Evolutionary conservation across 306 rosid species (phyloP), one percentile per base, ranked within the genome.

Genomic region (Abrus precatorius): DNA sequence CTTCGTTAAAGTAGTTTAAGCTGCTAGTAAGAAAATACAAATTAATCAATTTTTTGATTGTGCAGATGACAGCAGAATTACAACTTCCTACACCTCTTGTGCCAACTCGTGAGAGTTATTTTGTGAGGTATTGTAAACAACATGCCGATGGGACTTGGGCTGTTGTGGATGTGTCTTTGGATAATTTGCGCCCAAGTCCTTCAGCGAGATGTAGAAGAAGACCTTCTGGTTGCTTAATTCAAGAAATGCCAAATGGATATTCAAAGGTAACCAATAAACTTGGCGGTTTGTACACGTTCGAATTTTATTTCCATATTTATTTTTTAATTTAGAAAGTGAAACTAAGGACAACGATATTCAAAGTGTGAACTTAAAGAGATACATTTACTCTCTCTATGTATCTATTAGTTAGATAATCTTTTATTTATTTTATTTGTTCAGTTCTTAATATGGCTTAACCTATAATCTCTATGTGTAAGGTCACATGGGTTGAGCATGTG

Each of bases 181-280:
- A 96, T 64, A 89, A 88, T 69, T 71, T 93, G 61, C 91, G 98
- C 33, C 95, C 94, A 7, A 80, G 84, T 44, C 90, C 97, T 20
- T 77, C 86, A 1, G 81, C 84, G 0, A 84, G 90, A 80, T 89
- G 93, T 45, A 86, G 93, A 81, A 89, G 98, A 91, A 91, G 95
- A 81, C 98, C 99, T 48, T 93, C 99, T 1, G 99, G 99, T 57
- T 96, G 99, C 78, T 87, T 96, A 53, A 92, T 96, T 82, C 98
- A 96, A 81, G 99, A 96, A 80, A 85, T 93, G 98, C 98, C 99
- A 7, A 96, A 96, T 83, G 99, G 99, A 28, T 90, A 93, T 71
- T 93, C 99, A 1, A 93, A 88, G 99, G 99, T 93, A 7, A 27
- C 9, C 1, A 62, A 62, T 33, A 20, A 0, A 20, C 30, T 14